Conservation (phyloP, 768 basidiomycete genomes). For the Inosperma sp. region DNA sequence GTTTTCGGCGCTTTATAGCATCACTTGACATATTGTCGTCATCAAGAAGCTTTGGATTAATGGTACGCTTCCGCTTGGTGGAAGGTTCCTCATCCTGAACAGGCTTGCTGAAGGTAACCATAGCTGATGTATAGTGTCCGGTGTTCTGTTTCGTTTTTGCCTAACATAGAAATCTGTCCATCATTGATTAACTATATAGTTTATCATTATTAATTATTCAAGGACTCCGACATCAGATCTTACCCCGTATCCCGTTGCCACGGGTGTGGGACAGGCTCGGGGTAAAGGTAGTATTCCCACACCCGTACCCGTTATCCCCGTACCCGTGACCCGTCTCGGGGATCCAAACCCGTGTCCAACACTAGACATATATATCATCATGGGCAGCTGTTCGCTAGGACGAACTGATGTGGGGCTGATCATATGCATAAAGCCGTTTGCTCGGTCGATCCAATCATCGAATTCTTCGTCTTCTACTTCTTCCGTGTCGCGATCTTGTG, state of each 20-base stretch:
- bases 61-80: neutral
- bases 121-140: neutral
- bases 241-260: neutral
- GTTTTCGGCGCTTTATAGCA: neutral
- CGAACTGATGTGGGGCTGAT: too few species aligned
- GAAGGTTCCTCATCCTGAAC: neutral
- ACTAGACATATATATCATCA: neutral
- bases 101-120: neutral
- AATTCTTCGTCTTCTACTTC: too few species aligned
- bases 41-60: neutral
- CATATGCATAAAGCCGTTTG: too few species aligned
- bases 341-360: neutral
- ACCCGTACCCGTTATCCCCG: neutral
- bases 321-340: neutral
- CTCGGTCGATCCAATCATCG: too few species aligned
- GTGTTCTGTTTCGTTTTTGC: neutral
- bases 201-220: neutral
- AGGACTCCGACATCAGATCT: neutral
- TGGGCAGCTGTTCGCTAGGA: too few species aligned
- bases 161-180: neutral
- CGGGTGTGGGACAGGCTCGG: neutral
- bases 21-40: neutral
- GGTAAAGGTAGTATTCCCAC: neutral
- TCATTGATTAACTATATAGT: slow-evolving; percentile 1
- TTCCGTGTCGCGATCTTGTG: too few species aligned